A percentile compares a stretch with the other conserved stretches of the same genome.
Conservation (phyloP, 805 yeast species). For the Aciculoconidium aculeatum region DNA sequence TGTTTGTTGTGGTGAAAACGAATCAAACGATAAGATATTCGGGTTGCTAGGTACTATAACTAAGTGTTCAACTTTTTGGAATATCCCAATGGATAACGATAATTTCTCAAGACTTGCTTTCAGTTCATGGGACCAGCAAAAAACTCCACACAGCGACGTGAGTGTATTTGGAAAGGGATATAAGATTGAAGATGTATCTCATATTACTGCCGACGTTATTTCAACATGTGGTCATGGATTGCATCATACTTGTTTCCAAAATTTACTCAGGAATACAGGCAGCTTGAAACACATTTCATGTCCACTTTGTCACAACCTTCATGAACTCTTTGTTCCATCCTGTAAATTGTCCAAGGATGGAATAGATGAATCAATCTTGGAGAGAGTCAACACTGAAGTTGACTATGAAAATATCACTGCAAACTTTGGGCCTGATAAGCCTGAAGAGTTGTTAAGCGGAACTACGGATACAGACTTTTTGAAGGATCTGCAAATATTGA, state of each 20-base stretch:
- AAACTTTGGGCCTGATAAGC: too few relatives aligned
- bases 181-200: slow-evolving; percentile 15
- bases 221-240: slow-evolving; percentile 50
- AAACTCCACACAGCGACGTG: slow-evolving; percentile 10
- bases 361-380: too few relatives aligned
- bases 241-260: slow-evolving; percentile 40
- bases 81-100: slow-evolving; percentile 24
- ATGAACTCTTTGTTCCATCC: slow-evolving; percentile 42
- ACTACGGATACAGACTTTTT: too few relatives aligned
- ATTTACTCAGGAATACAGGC: slow-evolving; percentile 15
- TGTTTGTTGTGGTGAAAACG: slow-evolving; percentile 21
- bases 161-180: slow-evolving; percentile 14
- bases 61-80: slow-evolving; percentile 46
- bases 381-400: too few relatives aligned
- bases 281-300: slow-evolving; percentile 30
- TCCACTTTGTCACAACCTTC: slow-evolving; percentile 45
- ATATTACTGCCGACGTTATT: slow-evolving; percentile 22
- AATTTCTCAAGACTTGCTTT: slow-evolving; percentile 17
- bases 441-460: too few relatives aligned
- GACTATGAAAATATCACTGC: too few relatives aligned
- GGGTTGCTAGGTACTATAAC: slow-evolving; percentile 53
- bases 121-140: slow-evolving; percentile 19
- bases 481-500: slow-evolving; percentile 2
- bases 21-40: slow-evolving; percentile 36
- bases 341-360: too few relatives aligned